These are phyloP conservation scores for Trypanosoma melophagium DNA, from an alignment of 208 protist genomes.

Conservation along the genomic window DNA sequence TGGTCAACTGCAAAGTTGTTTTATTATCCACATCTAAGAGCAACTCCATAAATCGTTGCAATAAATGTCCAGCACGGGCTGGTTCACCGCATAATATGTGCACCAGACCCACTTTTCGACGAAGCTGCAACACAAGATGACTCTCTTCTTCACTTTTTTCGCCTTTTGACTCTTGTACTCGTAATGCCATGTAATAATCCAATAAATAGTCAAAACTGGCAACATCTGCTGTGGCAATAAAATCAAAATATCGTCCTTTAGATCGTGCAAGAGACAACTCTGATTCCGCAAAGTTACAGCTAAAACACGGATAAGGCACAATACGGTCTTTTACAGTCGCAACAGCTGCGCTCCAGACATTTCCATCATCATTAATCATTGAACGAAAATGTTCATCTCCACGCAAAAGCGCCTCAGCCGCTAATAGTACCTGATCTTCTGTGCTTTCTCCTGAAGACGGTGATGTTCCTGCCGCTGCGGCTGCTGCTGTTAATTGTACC, in stretches of 20 bases:
- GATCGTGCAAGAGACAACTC: slow-evolving; percentile 36
- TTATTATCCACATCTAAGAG: slow-evolving; percentile 36
- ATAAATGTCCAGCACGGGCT: slow-evolving; percentile 45
- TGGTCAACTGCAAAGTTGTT: slow-evolving; percentile 10
- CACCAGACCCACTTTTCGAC: slow-evolving; percentile 30
- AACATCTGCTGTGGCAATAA: slow-evolving; percentile 69
- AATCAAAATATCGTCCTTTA: slow-evolving; percentile 59
- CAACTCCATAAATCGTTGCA: slow-evolving; percentile 60
- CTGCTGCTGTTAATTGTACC: slow-evolving; percentile 2
- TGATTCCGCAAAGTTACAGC: slow-evolving; percentile 38
- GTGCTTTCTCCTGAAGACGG: background rate
- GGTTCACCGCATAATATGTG: slow-evolving; percentile 53
- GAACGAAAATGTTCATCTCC: slow-evolving; percentile 20
- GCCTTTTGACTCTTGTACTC: background rate
- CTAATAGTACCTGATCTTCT: slow-evolving; percentile 30
- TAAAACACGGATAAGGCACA: slow-evolving; percentile 53
- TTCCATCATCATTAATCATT: background rate
- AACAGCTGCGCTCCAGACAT: background rate
- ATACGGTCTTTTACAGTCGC: slow-evolving; percentile 29
- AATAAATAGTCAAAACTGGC: slow-evolving; percentile 71
- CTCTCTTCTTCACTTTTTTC: background rate
- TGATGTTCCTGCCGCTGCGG: slow-evolving; percentile 17
- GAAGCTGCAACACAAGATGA: too few species aligned
- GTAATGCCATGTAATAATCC: slow-evolving; percentile 50
- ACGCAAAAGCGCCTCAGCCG: slow-evolving; percentile 24